These are phyloP conservation scores for Camillea tinctor DNA, from an alignment of 2,329 filamentous ascomycete genomes.

Conservation along the genomic window DNA sequence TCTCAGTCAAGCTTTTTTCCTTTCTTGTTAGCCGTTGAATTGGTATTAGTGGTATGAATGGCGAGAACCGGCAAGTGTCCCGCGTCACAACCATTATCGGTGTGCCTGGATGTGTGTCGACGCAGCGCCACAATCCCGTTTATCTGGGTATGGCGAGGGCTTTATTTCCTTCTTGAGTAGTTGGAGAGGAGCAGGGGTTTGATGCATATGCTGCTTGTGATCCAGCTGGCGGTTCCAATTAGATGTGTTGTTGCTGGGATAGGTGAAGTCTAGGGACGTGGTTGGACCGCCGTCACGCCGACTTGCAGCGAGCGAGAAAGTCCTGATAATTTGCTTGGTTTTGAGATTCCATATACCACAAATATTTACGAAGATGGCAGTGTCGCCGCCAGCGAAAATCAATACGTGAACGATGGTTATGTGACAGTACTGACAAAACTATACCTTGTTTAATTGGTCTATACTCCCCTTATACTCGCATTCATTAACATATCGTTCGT, in stretches of 20 bases:
- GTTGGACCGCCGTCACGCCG: neutral
- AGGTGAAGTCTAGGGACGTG: neutral
- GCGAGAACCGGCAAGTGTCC: neutral
- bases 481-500: too few species aligned
- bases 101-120: neutral
- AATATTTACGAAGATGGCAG: neutral
- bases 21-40: neutral
- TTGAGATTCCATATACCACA: neutral
- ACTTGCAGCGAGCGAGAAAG: neutral
- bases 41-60: neutral
- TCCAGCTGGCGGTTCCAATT: neutral
- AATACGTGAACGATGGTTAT: neutral
- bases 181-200: neutral
- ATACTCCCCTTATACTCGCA: too few species aligned
- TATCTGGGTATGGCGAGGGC: neutral
- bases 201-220: neutral
- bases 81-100: neutral
- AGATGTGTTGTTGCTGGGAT: neutral
- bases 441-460: too few species aligned
- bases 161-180: neutral
- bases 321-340: neutral
- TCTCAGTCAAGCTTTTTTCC: neutral
- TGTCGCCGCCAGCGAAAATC: neutral
- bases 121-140: neutral
- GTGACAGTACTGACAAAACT: too few species aligned